These are phyloP conservation scores for Cercophora sp. DNA, from an alignment of 495 filamentous ascomycete genomes.

Conservation along the genomic window DNA sequence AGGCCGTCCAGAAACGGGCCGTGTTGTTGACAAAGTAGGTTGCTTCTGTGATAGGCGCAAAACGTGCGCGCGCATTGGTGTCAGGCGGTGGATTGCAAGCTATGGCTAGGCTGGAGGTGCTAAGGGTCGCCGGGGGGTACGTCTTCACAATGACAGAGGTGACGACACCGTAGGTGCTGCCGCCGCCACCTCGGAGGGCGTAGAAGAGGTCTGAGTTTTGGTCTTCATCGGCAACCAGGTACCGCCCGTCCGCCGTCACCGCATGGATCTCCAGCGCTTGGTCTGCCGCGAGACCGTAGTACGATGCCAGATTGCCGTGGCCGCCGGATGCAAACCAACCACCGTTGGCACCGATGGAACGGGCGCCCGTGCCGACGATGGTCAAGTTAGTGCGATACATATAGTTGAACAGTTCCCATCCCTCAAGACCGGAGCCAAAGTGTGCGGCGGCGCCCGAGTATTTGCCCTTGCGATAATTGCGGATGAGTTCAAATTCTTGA, in stretches of 20 bases:
- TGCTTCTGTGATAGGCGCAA: constrained; percentile 23
- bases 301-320: constrained; percentile 36
- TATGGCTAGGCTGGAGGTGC: constrained; percentile 17
- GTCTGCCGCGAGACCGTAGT: constrained; percentile 48
- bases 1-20: constrained; percentile 47
- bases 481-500: constrained; percentile 39
- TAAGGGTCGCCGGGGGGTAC: constrained; percentile 28
- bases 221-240: constrained; percentile 46
- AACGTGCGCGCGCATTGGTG: constrained; percentile 27
- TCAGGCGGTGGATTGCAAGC: constrained; percentile 34
- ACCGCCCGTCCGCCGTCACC: constrained; percentile 51
- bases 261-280: constrained; percentile 50
- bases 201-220: constrained; percentile 58
- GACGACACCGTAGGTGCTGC: constrained; percentile 49
- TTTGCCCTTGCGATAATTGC: constrained; percentile 32
- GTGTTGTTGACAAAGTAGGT: constrained; percentile 29
- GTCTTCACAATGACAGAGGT: constrained; percentile 46
- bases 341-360: constrained; percentile 46
- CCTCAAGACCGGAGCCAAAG: constrained; percentile 45
- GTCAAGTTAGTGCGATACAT: constrained; percentile 33
- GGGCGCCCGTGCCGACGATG: constrained; percentile 40
- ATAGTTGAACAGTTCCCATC: constrained; percentile 37
- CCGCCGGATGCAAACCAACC: constrained; percentile 54
- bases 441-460: constrained; percentile 41
- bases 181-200: constrained; percentile 55